phyloP scores from a whole-genome alignment of 768 basidiomycete species.

The Rhizopogon roseolus region DNA sequence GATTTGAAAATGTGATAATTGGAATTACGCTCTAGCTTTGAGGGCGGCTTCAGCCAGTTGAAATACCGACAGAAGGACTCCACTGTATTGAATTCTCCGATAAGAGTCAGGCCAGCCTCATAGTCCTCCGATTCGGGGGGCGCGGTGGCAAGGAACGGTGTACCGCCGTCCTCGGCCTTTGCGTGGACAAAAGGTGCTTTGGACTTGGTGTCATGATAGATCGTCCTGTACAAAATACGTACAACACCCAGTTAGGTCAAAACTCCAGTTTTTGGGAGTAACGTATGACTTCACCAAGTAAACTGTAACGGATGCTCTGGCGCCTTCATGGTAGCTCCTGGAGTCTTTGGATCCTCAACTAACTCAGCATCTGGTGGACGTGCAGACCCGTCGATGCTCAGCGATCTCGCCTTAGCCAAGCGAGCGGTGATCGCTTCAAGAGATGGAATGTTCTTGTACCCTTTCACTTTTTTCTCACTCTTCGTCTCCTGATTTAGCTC shows the following conservation, averaged over 20 bases:
- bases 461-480: constrained; percentile 39
- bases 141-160: constrained; percentile 25
- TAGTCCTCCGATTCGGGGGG: constrained; percentile 70
- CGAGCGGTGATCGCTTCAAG: constrained; percentile 83
- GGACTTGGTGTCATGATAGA: constrained; percentile 85
- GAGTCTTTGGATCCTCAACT: constrained; percentile 80
- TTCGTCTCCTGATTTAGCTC: constrained; percentile 54
- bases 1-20: constrained; percentile 96
- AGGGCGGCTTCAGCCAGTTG: constrained; percentile 92
- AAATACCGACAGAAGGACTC: constrained; percentile 89
- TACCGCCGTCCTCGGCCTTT: constrained; percentile 25
- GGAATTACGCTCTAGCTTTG: constrained; percentile 80
- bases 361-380: constrained; percentile 75
- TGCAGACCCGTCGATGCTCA: constrained; percentile 54
- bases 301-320: constrained; percentile 85
- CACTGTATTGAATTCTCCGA: constrained; percentile 89
- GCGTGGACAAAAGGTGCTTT: constrained; percentile 59
- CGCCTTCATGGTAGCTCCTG: constrained; percentile 59
- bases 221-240: constrained; percentile 51
- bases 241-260: not conserved
- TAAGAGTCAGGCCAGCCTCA: constrained; percentile 79
- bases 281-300: constrained; percentile 48
- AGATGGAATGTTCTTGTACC: constrained; percentile 86
- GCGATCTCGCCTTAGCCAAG: constrained; percentile 62
- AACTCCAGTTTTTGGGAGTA: constrained; percentile 16